Evolutionary conservation across 2,329 filamentous ascomycete species (phyloP).

Genomic region (Cephalotrichum gorgonifer): DNA sequence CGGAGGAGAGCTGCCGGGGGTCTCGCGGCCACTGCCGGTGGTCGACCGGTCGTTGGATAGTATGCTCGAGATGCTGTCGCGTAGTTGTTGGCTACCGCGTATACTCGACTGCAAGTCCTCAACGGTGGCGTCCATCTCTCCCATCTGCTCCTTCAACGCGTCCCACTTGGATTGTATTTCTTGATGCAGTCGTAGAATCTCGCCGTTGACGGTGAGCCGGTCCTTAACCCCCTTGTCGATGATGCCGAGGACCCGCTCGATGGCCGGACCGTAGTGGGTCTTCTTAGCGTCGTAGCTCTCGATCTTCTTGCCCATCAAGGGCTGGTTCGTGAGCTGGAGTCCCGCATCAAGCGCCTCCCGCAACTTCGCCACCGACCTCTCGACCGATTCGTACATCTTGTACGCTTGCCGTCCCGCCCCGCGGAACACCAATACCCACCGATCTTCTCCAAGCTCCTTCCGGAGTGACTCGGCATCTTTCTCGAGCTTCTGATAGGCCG

Average conservation of each 20-base stretch:
- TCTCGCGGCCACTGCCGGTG: slow-evolving; percentile 57
- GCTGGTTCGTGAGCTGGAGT: slow-evolving; percentile 61
- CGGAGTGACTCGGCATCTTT: slow-evolving; percentile 81
- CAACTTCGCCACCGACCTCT: slow-evolving; percentile 74
- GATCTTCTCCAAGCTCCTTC: slow-evolving; percentile 86
- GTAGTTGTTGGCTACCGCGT: slow-evolving; percentile 58
- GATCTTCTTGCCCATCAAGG: slow-evolving; percentile 67
- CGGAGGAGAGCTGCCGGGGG: slow-evolving; percentile 56
- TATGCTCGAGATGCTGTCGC: slow-evolving; percentile 90
- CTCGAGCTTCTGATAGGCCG: slow-evolving; percentile 79
- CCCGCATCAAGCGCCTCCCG: slow-evolving; percentile 68
- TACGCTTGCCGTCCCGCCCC: slow-evolving; percentile 85
- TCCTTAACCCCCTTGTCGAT: slow-evolving; percentile 95
- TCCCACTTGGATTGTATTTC: slow-evolving; percentile 81
- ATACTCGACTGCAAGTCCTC: slow-evolving; percentile 59
- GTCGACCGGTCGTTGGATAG: slow-evolving; percentile 72
- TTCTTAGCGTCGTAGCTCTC: slow-evolving; percentile 95
- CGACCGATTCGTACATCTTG: slow-evolving; percentile 94
- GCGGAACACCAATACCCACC: slow-evolving; percentile 92
- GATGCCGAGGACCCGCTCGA: slow-evolving; percentile 81
- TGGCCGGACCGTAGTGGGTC: slow-evolving; percentile 84
- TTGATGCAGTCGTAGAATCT: slow-evolving; percentile 75
- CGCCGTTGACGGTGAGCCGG: slow-evolving; percentile 90
- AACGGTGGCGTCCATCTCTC: slow-evolving; percentile 62
- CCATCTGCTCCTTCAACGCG: slow-evolving; percentile 64